phyloP scores from a whole-genome alignment of 108 stramenopile species.

The Conticribra weissflogii region DNA sequence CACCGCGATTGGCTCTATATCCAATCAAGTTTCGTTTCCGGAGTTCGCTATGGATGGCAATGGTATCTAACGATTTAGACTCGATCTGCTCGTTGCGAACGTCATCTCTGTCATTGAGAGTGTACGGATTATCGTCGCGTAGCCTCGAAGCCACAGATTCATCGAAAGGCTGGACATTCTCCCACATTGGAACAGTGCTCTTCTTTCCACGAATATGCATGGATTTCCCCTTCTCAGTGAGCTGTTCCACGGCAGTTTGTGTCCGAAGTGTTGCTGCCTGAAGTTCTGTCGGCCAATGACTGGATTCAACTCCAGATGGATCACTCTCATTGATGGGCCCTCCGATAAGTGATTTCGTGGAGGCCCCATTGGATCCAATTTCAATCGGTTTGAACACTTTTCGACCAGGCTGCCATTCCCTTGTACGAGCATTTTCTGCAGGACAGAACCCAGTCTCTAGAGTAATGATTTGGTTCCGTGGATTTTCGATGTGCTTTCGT shows the following conservation, averaged over 20 bases:
- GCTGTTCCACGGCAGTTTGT: constrained; percentile 42
- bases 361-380: constrained; percentile 8
- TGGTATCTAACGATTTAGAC: background rate
- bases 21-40: constrained; percentile 7
- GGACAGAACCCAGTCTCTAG: constrained; percentile 17
- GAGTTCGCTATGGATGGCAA: background rate
- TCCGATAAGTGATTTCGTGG: constrained; percentile 29
- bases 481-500: constrained; percentile 35
- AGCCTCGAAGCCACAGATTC: constrained; percentile 28
- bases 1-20: constrained; percentile 15
- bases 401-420: constrained; percentile 24
- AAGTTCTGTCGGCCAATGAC: constrained; percentile 53
- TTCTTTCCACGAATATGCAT: constrained; percentile 46
- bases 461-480: constrained; percentile 23
- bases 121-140: constrained; percentile 34
- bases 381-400: constrained; percentile 10
- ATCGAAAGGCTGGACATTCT: constrained; percentile 19
- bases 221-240: constrained; percentile 46
- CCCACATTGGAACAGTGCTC: constrained; percentile 15
- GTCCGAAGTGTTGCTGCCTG: constrained; percentile 32
- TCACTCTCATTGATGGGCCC: constrained; percentile 24
- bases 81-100: background rate
- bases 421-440: background rate
- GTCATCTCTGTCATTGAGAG: constrained; percentile 24
- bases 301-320: constrained; percentile 15